Conservation (phyloP, 1,139 yeast genomes). For the Geotrichum fermentans region DNA sequence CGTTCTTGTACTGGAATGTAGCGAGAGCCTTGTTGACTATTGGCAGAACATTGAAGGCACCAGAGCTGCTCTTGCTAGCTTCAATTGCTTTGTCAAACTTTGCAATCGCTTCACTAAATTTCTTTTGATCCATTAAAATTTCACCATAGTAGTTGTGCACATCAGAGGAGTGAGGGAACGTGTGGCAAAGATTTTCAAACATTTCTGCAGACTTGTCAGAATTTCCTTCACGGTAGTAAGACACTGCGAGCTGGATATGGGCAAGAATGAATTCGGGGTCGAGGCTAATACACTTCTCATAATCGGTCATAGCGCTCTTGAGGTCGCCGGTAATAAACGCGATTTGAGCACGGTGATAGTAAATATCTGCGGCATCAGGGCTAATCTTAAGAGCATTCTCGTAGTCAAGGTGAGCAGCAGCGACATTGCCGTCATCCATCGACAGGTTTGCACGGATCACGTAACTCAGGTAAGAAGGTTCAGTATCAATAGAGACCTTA, state of each 20-base stretch:
- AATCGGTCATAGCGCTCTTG: conserved; percentile 66
- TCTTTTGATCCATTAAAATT: conserved; percentile 78
- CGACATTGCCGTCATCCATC: conserved; percentile 65
- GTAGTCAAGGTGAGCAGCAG: conserved; percentile 65
- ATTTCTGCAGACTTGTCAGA: conserved; percentile 55
- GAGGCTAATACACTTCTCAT: conserved; percentile 67
- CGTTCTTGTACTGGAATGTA: conserved; percentile 34
- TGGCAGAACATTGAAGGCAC: conserved; percentile 83
- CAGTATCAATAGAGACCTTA: conserved; percentile 57
- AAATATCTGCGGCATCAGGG: conserved; percentile 72
- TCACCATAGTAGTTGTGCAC: conserved; percentile 96
- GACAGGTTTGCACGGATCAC: conserved; percentile 77
- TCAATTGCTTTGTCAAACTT: conserved; percentile 86
- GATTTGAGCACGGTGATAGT: conserved; percentile 93
- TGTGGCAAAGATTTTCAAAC: conserved; percentile 67
- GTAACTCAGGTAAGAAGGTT: conserved; percentile 78
- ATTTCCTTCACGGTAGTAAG: conserved; percentile 77
- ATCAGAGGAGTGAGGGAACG: conserved; percentile 84
- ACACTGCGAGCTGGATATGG: conserved; percentile 88
- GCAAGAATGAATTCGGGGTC: conserved; percentile 78
- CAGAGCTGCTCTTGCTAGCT: conserved; percentile 42
- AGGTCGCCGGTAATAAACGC: conserved; percentile 75
- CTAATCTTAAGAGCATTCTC: conserved; percentile 66
- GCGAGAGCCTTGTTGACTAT: conserved; percentile 82
- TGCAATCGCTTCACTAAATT: conserved; percentile 63